Evolutionary conservation across 1,139 yeast species (phyloP).

Genomic region (Geotrichum australiense): DNA sequence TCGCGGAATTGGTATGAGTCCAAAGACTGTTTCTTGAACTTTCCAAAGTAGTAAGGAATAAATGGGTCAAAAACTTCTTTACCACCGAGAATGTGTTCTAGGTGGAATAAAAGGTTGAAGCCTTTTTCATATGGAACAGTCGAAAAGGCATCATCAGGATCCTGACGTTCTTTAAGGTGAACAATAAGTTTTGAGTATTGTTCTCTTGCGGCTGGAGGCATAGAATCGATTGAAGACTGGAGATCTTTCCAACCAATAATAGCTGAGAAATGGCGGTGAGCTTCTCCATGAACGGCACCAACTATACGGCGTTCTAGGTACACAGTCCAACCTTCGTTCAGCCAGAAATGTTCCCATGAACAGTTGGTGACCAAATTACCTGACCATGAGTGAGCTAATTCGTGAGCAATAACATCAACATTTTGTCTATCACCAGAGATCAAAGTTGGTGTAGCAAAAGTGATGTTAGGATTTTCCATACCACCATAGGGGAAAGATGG

Average conservation of each 20-base stretch:
- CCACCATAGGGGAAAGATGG: constrained; percentile 90
- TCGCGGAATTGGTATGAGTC: constrained; percentile 80
- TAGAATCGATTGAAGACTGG: constrained; percentile 53
- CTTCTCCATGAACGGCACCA: constrained; percentile 71
- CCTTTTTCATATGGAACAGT: constrained; percentile 92
- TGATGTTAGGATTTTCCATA: constrained; percentile 90
- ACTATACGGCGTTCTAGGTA: constrained; percentile 79
- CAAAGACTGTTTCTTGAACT: constrained; percentile 61
- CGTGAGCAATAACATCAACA: constrained; percentile 86
- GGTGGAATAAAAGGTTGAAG: constrained; percentile 63
- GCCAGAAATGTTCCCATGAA: constrained; percentile 92
- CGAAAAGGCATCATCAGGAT: constrained; percentile 87
- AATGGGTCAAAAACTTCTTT: constrained; percentile 62
- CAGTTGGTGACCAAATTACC: constrained; percentile 86
- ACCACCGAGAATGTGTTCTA: constrained; percentile 65
- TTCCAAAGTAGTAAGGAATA: constrained; percentile 67
- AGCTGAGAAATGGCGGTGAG: constrained; percentile 70
- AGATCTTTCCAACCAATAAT: constrained; percentile 86
- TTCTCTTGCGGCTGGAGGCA: constrained; percentile 40
- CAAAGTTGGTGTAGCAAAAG: constrained; percentile 86
- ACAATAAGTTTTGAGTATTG: constrained; percentile 64
- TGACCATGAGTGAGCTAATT: constrained; percentile 87
- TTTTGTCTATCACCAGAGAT: constrained; percentile 81
- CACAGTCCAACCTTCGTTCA: constrained; percentile 96
- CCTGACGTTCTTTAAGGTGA: constrained; percentile 55